Conservation (phyloP, 805 yeast species). For the Wickerhamiella kurtzmanii region DNA sequence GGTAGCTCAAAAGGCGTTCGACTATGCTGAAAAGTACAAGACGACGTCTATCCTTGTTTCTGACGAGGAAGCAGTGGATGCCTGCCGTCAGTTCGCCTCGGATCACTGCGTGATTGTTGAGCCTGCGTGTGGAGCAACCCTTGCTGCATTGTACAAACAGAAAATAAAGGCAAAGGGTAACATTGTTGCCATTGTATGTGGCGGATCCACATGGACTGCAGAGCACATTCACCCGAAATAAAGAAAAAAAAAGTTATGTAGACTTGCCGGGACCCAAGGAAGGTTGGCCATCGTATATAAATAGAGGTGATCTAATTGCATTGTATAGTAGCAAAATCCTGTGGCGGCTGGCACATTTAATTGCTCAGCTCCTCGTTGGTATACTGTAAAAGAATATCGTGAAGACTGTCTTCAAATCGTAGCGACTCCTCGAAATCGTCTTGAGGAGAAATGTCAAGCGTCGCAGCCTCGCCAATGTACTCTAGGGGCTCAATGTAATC, state of each 20-base stretch:
- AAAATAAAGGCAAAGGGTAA: conserved; percentile 6
- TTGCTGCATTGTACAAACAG: conserved; percentile 31
- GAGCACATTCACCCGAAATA: neutral
- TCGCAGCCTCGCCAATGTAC: neutral
- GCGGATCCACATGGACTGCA: conserved; percentile 13
- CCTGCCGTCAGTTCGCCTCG: conserved; percentile 37
- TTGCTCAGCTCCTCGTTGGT: neutral
- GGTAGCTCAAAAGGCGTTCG: conserved; percentile 39
- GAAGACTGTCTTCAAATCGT: conserved; percentile 10
- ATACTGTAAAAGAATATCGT: conserved; percentile 7
- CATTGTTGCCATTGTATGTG: conserved; percentile 16
- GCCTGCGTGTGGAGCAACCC: conserved; percentile 64
- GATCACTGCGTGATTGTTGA: conserved; percentile 44
- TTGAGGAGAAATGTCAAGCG: neutral
- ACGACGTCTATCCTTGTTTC: conserved; percentile 34
- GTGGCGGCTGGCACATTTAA: too few relatives aligned
- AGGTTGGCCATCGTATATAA: neutral
- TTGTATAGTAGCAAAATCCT: neutral
- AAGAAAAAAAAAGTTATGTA: too few relatives aligned
- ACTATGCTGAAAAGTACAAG: conserved; percentile 30
- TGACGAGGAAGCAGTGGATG: conserved; percentile 43
- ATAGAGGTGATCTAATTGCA: neutral
- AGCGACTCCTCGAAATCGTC: conserved; percentile 7
- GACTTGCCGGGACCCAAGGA: neutral
- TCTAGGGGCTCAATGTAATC: neutral